These are phyloP conservation scores for Murraya koenigii DNA, from an alignment of 345 rosid species.

Conservation along the genomic window DNA sequence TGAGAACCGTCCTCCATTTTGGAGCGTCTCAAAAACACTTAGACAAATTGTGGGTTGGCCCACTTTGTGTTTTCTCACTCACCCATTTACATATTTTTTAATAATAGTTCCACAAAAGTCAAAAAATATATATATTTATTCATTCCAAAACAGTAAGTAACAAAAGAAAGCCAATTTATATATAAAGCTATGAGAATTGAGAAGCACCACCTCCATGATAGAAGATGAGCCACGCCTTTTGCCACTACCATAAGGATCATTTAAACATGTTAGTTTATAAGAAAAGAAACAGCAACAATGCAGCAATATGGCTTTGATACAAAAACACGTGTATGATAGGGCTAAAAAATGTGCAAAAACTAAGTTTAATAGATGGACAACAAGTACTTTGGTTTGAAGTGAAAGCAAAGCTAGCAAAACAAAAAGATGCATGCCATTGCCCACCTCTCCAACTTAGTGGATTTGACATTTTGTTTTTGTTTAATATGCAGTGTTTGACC, in stretches of 20 bases:
- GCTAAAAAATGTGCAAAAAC: constrained; percentile 7
- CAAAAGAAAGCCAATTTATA: constrained; percentile 2
- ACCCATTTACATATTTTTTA: background rate
- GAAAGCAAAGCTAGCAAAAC: constrained; percentile 23
- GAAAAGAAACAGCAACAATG: constrained; percentile 3
- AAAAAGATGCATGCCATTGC: constrained; percentile 15
- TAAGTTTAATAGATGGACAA: background rate
- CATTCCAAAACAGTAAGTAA: background rate
- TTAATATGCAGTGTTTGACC: constrained; percentile 30
- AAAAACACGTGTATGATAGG: constrained; percentile 24
- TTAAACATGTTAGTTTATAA: constrained; percentile 6
- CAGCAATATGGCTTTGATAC: constrained; percentile 3
- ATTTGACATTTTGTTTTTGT: constrained; percentile 27
- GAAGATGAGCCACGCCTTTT: constrained; percentile 26
- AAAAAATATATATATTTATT: background rate
- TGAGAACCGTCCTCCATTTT: constrained; percentile 18
- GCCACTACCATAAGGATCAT: constrained; percentile 2
- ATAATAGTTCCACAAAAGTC: background rate
- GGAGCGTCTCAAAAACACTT: background rate
- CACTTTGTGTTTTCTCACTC: constrained; percentile 22
- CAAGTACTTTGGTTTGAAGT: constrained; percentile 17
- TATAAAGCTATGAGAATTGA: background rate
- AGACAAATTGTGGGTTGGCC: constrained; percentile 1
- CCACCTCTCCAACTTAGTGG: constrained; percentile 20
- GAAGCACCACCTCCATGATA: constrained; percentile 6